phyloP scores from a whole-genome alignment of 2,329 filamentous ascomycete genomes.

The Colletotrichum sp. region DNA sequence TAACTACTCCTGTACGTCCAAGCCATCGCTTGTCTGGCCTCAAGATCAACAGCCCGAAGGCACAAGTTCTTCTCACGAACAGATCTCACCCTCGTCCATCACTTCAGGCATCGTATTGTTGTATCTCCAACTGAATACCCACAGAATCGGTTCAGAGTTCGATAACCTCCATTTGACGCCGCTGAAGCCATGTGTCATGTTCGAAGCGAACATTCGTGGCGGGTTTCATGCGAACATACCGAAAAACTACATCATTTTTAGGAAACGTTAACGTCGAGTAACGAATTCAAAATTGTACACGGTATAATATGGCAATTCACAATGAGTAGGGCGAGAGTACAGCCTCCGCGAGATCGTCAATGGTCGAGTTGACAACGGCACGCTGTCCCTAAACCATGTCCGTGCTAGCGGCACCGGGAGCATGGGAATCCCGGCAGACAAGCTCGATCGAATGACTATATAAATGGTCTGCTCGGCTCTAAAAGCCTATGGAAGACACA shows the following conservation, averaged over 20 bases:
- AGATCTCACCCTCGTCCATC: background rate
- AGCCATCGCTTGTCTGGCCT: background rate
- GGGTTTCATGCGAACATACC: background rate
- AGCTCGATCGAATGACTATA: background rate
- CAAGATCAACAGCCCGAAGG: background rate
- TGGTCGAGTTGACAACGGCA: background rate
- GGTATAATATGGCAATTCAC: no score
- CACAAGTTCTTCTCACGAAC: background rate
- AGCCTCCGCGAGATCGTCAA: background rate
- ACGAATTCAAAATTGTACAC: background rate
- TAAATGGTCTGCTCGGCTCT: background rate
- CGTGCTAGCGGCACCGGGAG: background rate
- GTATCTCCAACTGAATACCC: background rate
- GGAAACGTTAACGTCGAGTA: background rate
- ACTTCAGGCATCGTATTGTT: background rate
- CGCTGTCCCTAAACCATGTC: background rate
- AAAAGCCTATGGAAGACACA: background rate
- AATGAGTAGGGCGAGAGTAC: background rate
- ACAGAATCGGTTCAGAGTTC: background rate
- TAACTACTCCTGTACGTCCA: background rate
- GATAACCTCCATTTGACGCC: background rate
- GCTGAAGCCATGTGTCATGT: background rate
- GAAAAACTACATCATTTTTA: fast-evolving
- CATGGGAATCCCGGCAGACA: background rate
- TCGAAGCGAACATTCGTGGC: background rate